These are phyloP conservation scores for Suillus weaverae DNA, from an alignment of 768 basidiomycete genomes.

Conservation along the genomic window DNA sequence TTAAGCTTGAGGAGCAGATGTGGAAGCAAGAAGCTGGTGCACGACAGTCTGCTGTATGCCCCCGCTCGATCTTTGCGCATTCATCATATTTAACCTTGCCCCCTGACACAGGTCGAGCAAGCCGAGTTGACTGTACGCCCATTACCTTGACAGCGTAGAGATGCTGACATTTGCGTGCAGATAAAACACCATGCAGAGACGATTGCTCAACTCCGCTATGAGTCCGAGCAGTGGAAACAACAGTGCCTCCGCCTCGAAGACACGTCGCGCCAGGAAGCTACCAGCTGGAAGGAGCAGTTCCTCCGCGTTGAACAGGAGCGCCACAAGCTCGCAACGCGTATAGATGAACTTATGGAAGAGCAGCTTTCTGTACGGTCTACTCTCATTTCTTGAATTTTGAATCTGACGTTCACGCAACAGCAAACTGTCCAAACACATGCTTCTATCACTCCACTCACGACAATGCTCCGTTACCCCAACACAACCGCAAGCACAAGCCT, in stretches of 20 bases:
- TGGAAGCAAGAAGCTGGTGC: slow-evolving; percentile 45
- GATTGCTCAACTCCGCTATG: slow-evolving; percentile 60
- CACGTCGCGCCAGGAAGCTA: slow-evolving; percentile 47
- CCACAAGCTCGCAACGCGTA: slow-evolving; percentile 51
- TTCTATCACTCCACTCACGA: slow-evolving; percentile 32
- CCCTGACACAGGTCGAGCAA: slow-evolving; percentile 46
- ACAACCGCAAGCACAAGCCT: slow-evolving; percentile 5
- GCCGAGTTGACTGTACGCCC: slow-evolving; percentile 53
- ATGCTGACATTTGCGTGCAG: slow-evolving; percentile 30
- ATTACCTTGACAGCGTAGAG: not conserved
- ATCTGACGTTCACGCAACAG: slow-evolving; percentile 7
- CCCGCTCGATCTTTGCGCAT: slow-evolving; percentile 12
- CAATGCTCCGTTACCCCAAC: slow-evolving; percentile 28
- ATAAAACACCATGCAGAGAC: slow-evolving; percentile 60
- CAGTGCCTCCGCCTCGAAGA: slow-evolving; percentile 54
- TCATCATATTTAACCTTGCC: slow-evolving; percentile 10
- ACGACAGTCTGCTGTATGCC: slow-evolving; percentile 51
- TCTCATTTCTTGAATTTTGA: not conserved
- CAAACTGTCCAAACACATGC: slow-evolving; percentile 15
- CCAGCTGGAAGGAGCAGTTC: slow-evolving; percentile 81
- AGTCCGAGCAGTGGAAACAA: slow-evolving; percentile 71
- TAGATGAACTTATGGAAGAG: slow-evolving; percentile 60
- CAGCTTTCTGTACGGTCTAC: slow-evolving; percentile 42
- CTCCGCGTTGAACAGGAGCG: slow-evolving; percentile 72
- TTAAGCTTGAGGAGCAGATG: slow-evolving; percentile 46